Percentiles rank a stretch among this genome's conserved stretches.
phyloP scores from a whole-genome alignment of 805 yeast genomes.

The Kodamaea restingae region DNA sequence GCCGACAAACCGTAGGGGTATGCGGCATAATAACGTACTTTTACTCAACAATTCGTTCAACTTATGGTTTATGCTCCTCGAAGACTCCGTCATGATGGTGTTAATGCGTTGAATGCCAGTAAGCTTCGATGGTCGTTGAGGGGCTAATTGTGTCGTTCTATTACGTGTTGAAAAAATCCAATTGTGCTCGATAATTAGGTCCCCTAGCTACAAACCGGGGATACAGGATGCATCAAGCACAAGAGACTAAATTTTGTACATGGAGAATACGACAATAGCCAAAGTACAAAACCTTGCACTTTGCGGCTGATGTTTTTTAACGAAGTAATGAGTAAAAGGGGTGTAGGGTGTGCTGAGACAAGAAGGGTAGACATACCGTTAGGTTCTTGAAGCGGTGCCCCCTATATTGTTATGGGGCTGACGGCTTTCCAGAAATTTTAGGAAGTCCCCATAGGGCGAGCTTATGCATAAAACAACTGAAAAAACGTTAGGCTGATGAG shows the following conservation, averaged over 20 bases:
- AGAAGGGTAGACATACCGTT: too few relatives aligned
- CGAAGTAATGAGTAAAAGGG: too few relatives aligned
- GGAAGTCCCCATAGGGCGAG: too few relatives aligned
- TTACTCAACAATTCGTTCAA: slow-evolving; percentile 41
- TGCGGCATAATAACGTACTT: slow-evolving; percentile 20
- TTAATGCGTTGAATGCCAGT: neutral
- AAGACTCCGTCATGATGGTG: slow-evolving; percentile 38
- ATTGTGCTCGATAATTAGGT: neutral
- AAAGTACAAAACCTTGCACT: neutral
- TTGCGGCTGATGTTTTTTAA: too few relatives aligned
- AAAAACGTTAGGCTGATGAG: too few relatives aligned
- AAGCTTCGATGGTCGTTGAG: neutral
- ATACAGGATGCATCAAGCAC: slow-evolving; percentile 1
- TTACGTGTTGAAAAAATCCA: slow-evolving; percentile 2
- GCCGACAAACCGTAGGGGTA: too few relatives aligned
- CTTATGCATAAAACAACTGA: too few relatives aligned
- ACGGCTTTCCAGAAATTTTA: too few relatives aligned
- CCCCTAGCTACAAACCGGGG: slow-evolving; percentile 1
- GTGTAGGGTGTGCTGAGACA: too few relatives aligned
- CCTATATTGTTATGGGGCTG: too few relatives aligned
- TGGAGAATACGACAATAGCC: neutral
- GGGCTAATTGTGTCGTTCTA: neutral
- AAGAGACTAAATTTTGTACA: neutral
- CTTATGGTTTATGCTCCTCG: slow-evolving; percentile 41
- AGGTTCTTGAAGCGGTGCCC: too few relatives aligned